Conservation (phyloP, 2,329 filamentous ascomycete species). For the Westerdykella aurantiaca region DNA sequence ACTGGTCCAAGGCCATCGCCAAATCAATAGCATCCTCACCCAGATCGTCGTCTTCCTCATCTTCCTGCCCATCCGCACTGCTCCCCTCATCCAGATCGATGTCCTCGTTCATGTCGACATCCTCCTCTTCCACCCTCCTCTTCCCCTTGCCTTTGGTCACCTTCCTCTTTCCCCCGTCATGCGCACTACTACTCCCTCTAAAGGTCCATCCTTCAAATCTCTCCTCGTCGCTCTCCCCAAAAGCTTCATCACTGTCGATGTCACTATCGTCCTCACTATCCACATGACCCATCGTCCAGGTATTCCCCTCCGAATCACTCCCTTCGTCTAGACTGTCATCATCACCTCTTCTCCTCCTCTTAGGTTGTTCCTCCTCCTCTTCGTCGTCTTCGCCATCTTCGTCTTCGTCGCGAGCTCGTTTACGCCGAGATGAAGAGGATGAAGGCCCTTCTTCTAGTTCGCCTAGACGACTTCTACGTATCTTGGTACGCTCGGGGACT, state of each 20-base stretch:
- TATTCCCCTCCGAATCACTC: slow-evolving; percentile 79
- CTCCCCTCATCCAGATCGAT: slow-evolving; percentile 48
- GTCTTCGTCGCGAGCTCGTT: slow-evolving; percentile 46
- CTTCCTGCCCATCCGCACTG: slow-evolving; percentile 41
- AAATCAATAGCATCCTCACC: slow-evolving; percentile 60
- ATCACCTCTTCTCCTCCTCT: slow-evolving; percentile 27
- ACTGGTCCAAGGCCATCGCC: slow-evolving; percentile 54
- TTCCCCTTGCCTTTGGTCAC: slow-evolving; percentile 41
- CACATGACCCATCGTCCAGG: slow-evolving; percentile 72
- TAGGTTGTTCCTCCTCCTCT: slow-evolving; percentile 27
- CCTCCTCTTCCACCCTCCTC: slow-evolving; percentile 17
- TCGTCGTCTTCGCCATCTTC: slow-evolving; percentile 42
- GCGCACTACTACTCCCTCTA: slow-evolving; percentile 51
- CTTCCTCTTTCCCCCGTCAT: slow-evolving; percentile 40
- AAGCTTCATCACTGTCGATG: slow-evolving; percentile 72
- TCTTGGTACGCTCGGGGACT: slow-evolving; percentile 48
- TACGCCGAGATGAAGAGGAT: slow-evolving; percentile 38
- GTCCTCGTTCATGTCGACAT: slow-evolving; percentile 25
- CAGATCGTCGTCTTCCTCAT: slow-evolving; percentile 56
- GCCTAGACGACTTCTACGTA: slow-evolving; percentile 55
- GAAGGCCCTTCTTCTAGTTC: slow-evolving; percentile 37
- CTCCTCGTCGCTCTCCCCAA: slow-evolving; percentile 84
- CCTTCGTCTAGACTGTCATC: slow-evolving; percentile 63
- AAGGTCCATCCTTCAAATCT: slow-evolving; percentile 72
- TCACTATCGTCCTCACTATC: slow-evolving; percentile 63